Conservation (phyloP, 2,329 filamentous ascomycete species). For the Sordariomycetes sp. region DNA sequence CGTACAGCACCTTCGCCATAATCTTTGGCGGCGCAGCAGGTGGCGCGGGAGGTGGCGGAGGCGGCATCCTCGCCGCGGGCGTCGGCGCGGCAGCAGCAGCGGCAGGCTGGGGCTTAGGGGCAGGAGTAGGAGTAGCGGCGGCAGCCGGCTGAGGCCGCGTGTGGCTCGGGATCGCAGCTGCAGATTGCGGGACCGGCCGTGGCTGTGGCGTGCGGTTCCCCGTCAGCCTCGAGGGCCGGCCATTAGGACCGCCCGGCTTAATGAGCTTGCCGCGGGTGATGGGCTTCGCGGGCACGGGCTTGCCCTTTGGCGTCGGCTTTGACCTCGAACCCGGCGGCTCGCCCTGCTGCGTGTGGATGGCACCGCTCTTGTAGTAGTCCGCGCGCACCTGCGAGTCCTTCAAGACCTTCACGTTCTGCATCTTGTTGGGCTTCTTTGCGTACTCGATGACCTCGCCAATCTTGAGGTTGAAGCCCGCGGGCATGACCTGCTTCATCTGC, state of each 20-base stretch:
- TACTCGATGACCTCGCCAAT: constrained; percentile 83
- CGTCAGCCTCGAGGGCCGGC: constrained; percentile 56
- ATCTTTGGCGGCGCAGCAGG: constrained; percentile 47
- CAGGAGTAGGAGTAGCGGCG: constrained; percentile 1
- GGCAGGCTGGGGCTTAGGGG: constrained; percentile 7
- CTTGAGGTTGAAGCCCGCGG: constrained; percentile 68
- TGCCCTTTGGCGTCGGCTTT: constrained; percentile 73
- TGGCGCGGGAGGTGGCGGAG: constrained; percentile 55
- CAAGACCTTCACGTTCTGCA: constrained; percentile 74
- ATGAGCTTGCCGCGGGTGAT: constrained; percentile 91
- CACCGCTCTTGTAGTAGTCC: constrained; percentile 89
- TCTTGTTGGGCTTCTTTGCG: constrained; percentile 94
- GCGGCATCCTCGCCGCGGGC: constrained; percentile 35
- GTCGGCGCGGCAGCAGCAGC: constrained; percentile 16
- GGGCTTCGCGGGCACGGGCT: constrained; percentile 73
- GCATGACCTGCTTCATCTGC: constrained; percentile 69
- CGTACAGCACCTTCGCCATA: constrained; percentile 82
- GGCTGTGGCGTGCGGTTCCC: constrained; percentile 27
- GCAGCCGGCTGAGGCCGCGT: constrained; percentile 8
- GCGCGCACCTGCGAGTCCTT: constrained; percentile 69
- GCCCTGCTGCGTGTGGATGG: constrained; percentile 74
- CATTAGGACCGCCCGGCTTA: constrained; percentile 75
- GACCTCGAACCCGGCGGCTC: constrained; percentile 75
- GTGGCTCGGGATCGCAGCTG: constrained; percentile 14
- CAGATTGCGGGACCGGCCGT: constrained; percentile 16